Base-by-base conservation (phyloP, 208 protist genomes). In the Leishmania arabica region DNA sequence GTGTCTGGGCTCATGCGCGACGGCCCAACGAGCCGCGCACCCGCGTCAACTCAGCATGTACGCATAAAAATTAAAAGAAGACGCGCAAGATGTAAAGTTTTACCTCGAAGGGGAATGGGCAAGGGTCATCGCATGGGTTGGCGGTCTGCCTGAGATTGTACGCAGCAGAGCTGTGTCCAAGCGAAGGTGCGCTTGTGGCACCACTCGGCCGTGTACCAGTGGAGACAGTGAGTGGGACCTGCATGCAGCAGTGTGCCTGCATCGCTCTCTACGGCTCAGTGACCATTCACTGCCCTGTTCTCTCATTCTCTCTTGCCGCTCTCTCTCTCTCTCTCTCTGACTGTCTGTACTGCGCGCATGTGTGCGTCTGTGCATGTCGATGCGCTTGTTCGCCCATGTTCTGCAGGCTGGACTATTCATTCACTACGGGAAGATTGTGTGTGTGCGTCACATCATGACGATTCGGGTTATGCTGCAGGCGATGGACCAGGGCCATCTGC, bases 401-500 rank as follows among this genome's bases (percentile, higher is more conserved):
- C 24, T 3, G 1, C 42, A 73, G 37, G 2, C 8, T 5, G 5
- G 27, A 51, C 0, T 54, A 5, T 17, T 47, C 45, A 37, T 37
- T 73, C 24, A 31, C 37, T 54, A 62, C 0, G 17, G 13, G 9
- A 7, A 24, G 72, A n/a, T 34, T 58, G 47, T n/a, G 72, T 7
- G 72, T 15, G 31, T 2, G 51, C 17, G 31, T 45, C n/a, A 27
- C 72, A 76, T 40, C 73, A 96, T 96, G 91, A 75, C 85, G 1
- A 91, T 95, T 80, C 92, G 92, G 21, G 68, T 95, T 47, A 84
- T 96, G 9, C 77, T 95, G 60, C 95, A 98, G 82, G 87, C 85
- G 19, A 88, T 97, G 79, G 90, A 92, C 69, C 88, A 92, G 78
- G 95, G 58, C 42, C 75, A 88, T 17, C 75, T 98, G 54, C 90